phyloP scores from a whole-genome alignment of 2,329 filamentous ascomycete species.

The Ophiocordyceps unilateralis region DNA sequence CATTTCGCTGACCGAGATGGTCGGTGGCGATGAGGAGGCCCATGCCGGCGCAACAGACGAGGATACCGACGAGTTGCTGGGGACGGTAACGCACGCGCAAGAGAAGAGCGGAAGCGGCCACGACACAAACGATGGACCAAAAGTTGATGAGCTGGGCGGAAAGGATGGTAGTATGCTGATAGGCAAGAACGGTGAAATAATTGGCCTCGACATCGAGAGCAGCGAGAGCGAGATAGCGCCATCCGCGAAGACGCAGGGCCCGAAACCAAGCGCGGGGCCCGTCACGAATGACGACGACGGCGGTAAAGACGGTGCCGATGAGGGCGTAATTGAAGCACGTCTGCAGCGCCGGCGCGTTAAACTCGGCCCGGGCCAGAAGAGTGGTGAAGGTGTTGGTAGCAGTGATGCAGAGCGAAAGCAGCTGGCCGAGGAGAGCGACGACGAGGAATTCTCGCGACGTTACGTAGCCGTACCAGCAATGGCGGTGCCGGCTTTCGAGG shows the following conservation, averaged over 20 bases:
- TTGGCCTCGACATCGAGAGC: conserved; percentile 95
- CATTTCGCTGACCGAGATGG: conserved; percentile 62
- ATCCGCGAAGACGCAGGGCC: conserved; percentile 54
- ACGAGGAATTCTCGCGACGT: conserved; percentile 77
- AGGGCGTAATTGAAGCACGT: conserved; percentile 88
- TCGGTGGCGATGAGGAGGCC: conserved; percentile 76
- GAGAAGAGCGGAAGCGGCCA: conserved; percentile 65
- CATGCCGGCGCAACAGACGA: conserved; percentile 81
- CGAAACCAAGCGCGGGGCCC: conserved; percentile 53
- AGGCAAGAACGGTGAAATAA: conserved; percentile 93
- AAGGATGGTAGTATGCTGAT: conserved; percentile 80
- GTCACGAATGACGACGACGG: conserved; percentile 62
- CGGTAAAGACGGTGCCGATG: conserved; percentile 66
- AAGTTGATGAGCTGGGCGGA: conserved; percentile 95
- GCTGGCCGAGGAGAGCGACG: conserved; percentile 63
- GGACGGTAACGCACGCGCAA: conserved; percentile 79
- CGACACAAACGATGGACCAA: conserved; percentile 92
- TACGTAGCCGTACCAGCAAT: conserved; percentile 57
- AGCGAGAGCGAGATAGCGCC: conserved; percentile 84
- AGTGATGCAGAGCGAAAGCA: conserved; percentile 79
- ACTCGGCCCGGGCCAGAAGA: conserved; percentile 47
- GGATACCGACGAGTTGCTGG: conserved; percentile 70
- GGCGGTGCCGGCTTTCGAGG: conserved; percentile 31
- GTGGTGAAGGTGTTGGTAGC: conserved; percentile 80
- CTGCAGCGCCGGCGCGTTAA: conserved; percentile 87